Evolutionary conservation across 805 yeast genomes (phyloP).

Genomic region (Lachancea dasiensis): DNA sequence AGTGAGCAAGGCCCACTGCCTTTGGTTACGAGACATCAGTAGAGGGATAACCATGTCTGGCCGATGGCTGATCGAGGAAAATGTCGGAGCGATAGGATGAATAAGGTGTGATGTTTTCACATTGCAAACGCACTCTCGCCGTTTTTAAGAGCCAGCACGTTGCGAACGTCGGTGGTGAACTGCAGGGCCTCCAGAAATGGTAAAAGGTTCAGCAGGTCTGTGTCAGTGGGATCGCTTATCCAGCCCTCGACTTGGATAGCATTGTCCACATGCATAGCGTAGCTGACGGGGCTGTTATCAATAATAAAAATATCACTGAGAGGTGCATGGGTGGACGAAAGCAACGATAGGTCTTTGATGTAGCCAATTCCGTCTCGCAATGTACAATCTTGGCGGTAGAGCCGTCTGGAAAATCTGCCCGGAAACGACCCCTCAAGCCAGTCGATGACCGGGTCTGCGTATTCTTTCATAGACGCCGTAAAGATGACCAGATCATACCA

Average conservation of each 20-base stretch:
- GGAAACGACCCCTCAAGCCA: constrained; percentile 66
- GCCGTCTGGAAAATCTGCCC: constrained; percentile 50
- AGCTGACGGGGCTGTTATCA: constrained; percentile 92
- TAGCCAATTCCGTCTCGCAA: constrained; percentile 77
- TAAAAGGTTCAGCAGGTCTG: constrained; percentile 70
- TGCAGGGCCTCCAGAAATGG: constrained; percentile 61
- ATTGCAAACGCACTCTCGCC: constrained; percentile 36
- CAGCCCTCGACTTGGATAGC: constrained; percentile 95
- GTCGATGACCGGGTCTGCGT: constrained; percentile 95
- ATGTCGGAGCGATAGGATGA: not conserved
- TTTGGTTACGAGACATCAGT: no score
- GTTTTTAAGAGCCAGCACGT: constrained; percentile 61
- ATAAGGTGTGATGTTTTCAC: not conserved
- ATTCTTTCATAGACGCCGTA: constrained; percentile 91
- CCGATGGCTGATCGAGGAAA: not conserved
- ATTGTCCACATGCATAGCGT: constrained; percentile 74
- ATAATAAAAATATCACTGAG: constrained; percentile 58
- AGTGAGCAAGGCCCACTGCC: no score
- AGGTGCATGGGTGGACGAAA: constrained; percentile 4
- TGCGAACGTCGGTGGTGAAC: constrained; percentile 78
- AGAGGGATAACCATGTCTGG: no score
- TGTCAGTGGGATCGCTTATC: constrained; percentile 93
- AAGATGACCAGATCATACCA: constrained; percentile 90
- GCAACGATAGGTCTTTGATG: constrained; percentile 55
- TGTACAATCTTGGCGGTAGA: constrained; percentile 76